Conservation (phyloP, 2,329 filamentous ascomycete genomes). For the Chaetomium sp. region DNA sequence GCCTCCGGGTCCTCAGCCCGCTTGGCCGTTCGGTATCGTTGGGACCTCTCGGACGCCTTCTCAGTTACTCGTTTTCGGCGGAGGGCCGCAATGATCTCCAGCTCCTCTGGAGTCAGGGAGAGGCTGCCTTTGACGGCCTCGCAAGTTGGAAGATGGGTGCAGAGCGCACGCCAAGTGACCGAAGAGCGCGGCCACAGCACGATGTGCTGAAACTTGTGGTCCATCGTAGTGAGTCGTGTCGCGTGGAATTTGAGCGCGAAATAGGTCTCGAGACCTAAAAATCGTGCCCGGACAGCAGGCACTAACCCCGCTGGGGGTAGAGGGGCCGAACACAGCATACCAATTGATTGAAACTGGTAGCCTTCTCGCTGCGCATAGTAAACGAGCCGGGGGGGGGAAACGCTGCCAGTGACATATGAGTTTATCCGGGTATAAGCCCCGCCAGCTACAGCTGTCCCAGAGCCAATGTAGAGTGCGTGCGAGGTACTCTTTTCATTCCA, state of each 20-base stretch:
- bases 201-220: not conserved
- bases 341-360: not conserved
- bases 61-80: not conserved
- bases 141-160: not conserved
- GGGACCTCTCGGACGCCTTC: not conserved
- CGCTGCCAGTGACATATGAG: not conserved
- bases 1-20: not conserved
- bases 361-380: not conserved
- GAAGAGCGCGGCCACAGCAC: not conserved
- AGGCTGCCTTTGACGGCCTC: not conserved
- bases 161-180: not conserved
- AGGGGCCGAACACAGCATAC: not conserved
- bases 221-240: not conserved
- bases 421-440: not conserved
- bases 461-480: not conserved
- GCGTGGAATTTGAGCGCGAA: not conserved
- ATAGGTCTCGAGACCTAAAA: not conserved
- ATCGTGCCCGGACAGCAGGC: not conserved
- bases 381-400: not conserved
- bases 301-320: not conserved
- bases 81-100: not conserved
- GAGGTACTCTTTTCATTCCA: not conserved
- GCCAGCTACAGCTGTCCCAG: not conserved
- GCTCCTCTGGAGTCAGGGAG: not conserved
- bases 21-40: not conserved